These are phyloP conservation scores for Epichloe gansuensis DNA, from an alignment of 2,329 filamentous ascomycete species.

Conservation along the genomic window DNA sequence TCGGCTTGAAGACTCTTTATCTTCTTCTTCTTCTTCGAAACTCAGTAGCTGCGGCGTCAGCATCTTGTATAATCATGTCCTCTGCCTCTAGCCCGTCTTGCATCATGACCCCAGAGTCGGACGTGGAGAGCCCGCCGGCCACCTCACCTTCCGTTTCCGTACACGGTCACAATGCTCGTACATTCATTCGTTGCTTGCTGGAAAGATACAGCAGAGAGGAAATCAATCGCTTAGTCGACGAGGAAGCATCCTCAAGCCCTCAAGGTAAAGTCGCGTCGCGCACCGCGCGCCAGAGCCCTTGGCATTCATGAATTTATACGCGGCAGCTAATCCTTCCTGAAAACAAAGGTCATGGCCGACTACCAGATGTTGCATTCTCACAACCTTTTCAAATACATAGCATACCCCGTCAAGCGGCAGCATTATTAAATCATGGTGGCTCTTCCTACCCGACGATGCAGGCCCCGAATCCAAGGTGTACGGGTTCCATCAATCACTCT, in stretches of 20 bases:
- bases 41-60: not conserved
- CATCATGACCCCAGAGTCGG: slow-evolving; percentile 10
- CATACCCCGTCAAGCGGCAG: not conserved
- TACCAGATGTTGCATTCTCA: not conserved
- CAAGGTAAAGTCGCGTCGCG: not conserved
- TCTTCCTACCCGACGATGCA: not conserved
- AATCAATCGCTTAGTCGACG: slow-evolving; percentile 7
- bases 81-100: slow-evolving; percentile 8
- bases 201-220: slow-evolving; percentile 7
- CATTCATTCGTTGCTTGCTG: slow-evolving; percentile 7
- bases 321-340: not conserved
- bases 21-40: not conserved
- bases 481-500: not conserved
- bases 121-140: slow-evolving; percentile 6
- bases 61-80: slow-evolving; percentile 7
- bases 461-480: not conserved
- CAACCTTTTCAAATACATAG: not conserved
- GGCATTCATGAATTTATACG: too few species aligned
- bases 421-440: not conserved
- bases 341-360: not conserved
- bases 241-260: slow-evolving; percentile 5
- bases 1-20: not conserved
- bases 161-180: slow-evolving; percentile 3
- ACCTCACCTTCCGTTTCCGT: slow-evolving; percentile 3
- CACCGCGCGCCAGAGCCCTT: too few species aligned